phyloP scores from a whole-genome alignment of 495 filamentous ascomycete species.

The Penicilliopsis zonata region DNA sequence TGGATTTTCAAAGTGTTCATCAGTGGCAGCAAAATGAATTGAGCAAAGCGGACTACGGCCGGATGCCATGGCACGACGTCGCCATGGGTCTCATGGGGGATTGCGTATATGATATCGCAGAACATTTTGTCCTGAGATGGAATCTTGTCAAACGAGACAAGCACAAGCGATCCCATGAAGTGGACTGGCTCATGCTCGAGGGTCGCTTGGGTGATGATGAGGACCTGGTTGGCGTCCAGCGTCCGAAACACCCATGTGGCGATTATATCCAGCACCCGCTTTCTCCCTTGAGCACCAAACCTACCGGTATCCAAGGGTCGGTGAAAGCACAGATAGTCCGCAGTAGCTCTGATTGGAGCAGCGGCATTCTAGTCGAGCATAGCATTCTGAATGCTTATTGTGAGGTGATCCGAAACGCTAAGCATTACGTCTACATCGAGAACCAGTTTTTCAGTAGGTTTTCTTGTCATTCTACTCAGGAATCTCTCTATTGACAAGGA shows the following conservation, averaged over 20 bases:
- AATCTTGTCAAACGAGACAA: conserved; percentile 97
- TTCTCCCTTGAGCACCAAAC: conserved; percentile 40
- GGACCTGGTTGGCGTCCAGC: conserved; percentile 74
- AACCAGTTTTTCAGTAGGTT: conserved; percentile 84
- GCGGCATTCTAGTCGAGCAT: conserved; percentile 77
- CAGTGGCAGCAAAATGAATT: conserved; percentile 91
- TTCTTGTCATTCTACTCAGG: neutral
- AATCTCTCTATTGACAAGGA: neutral
- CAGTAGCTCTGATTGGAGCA: conserved; percentile 90
- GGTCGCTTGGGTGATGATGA: conserved; percentile 74
- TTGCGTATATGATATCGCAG: conserved; percentile 86
- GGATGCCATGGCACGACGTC: conserved; percentile 98
- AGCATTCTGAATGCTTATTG: conserved; percentile 89
- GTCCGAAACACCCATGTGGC: conserved; percentile 75
- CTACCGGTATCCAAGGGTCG: conserved; percentile 51
- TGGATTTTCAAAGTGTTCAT: conserved; percentile 85
- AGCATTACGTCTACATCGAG: conserved; percentile 94
- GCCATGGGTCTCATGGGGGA: conserved; percentile 81
- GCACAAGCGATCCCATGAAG: conserved; percentile 73
- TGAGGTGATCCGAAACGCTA: conserved; percentile 69
- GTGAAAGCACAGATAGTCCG: conserved; percentile 75
- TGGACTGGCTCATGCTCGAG: conserved; percentile 72
- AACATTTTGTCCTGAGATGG: conserved; percentile 93
- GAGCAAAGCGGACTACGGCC: conserved; percentile 82
- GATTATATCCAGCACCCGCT: conserved; percentile 77